Conservation (phyloP, 495 filamentous ascomycete genomes). For the Aspergillus avenaceus region DNA sequence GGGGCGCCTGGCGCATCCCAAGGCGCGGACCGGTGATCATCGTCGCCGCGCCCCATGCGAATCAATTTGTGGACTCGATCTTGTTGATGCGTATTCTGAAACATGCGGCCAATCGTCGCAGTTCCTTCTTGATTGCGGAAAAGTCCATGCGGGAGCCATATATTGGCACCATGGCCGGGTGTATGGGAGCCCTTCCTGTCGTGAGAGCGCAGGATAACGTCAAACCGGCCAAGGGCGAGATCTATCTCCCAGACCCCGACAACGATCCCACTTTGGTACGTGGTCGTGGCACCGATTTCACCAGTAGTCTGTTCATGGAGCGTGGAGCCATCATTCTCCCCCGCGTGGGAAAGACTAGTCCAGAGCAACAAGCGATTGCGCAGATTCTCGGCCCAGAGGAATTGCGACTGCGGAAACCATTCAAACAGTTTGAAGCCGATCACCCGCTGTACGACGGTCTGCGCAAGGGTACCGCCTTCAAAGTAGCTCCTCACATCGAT, state of each 20-base stretch:
- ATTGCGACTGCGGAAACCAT: constrained; percentile 78
- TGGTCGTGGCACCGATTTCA: constrained; percentile 81
- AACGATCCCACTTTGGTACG: constrained; percentile 77
- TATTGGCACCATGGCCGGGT: constrained; percentile 74
- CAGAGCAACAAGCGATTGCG: constrained; percentile 75
- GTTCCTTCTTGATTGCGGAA: constrained; percentile 87
- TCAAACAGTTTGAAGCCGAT: constrained; percentile 52
- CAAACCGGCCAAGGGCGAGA: constrained; percentile 69
- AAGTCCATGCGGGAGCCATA: constrained; percentile 87
- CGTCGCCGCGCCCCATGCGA: constrained; percentile 97
- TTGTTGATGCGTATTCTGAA: constrained; percentile 87
- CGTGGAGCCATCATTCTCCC: constrained; percentile 86
- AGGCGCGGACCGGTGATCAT: constrained; percentile 85
- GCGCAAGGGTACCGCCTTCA: constrained; percentile 78
- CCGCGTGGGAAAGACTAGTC: constrained; percentile 63
- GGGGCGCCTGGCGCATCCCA: constrained; percentile 90
- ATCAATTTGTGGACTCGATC: constrained; percentile 97
- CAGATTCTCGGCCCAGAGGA: constrained; percentile 79
- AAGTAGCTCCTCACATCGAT: constrained; percentile 91
- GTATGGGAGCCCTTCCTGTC: constrained; percentile 83
- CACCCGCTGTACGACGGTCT: constrained; percentile 57
- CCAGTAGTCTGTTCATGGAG: constrained; percentile 61
- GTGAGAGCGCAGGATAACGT: constrained; percentile 89
- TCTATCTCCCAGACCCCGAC: constrained; percentile 86
- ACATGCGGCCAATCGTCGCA: constrained; percentile 78